These are phyloP conservation scores for Daphne laureola DNA, from an alignment of 441 rosid species.

Conservation along the genomic window DNA sequence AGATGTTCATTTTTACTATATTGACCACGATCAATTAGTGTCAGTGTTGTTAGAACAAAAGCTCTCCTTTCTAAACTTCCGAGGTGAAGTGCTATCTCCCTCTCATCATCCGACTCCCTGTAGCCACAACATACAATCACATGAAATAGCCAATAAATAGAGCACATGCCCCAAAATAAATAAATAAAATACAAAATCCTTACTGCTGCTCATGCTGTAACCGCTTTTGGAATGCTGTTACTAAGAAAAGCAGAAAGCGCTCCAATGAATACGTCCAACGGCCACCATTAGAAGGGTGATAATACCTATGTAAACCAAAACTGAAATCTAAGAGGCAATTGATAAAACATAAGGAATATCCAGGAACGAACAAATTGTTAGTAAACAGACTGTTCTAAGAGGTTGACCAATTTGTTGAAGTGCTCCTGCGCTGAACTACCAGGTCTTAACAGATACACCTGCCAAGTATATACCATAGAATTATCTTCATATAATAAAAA, in stretches of 20 bases:
- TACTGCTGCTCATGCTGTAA: conserved; percentile 89
- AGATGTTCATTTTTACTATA: conserved; percentile 98
- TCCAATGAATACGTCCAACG: conserved; percentile 99
- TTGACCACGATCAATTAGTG: conserved; percentile 96
- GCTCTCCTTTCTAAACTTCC: conserved; percentile 68
- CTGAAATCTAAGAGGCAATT: conserved; percentile 14
- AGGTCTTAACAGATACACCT: conserved; percentile 90
- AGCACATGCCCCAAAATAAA: conserved; percentile 15
- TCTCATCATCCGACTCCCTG: conserved; percentile 45
- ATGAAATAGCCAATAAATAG: conserved; percentile 15
- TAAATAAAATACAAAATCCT: conserved; percentile 17
- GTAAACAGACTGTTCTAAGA: conserved; percentile 95
- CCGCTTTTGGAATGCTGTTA: conserved; percentile 85
- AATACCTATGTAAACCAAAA: conserved; percentile 52
- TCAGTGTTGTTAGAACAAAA: conserved; percentile 71
- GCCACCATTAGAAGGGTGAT: conserved; percentile 99
- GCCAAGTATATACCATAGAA: conserved; percentile 27
- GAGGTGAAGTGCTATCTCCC: conserved; percentile 37
- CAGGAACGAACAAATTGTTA: conserved; percentile 21
- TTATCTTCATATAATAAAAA: conserved; percentile 19
- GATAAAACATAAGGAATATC: conserved; percentile 14
- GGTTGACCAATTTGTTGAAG: conserved; percentile 90
- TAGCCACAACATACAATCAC: conserved; percentile 19
- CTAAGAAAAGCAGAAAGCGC: conserved; percentile 75
- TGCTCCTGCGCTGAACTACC: conserved; percentile 67